phyloP scores from a whole-genome alignment of 495 filamentous ascomycete genomes.

The Penicillium malachiteum region DNA sequence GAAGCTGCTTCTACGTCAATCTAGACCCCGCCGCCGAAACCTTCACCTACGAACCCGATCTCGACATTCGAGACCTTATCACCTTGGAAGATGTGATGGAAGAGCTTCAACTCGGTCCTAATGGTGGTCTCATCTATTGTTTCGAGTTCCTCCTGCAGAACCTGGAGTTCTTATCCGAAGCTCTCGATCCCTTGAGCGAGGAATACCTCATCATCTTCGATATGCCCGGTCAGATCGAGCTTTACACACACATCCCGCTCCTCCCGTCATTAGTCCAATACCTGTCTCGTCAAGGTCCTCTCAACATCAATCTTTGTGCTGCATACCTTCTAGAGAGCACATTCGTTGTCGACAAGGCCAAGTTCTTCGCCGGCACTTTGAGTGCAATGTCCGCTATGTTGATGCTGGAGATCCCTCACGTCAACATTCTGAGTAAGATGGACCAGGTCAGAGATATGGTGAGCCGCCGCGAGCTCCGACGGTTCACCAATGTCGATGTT shows the following conservation, averaged over 20 bases:
- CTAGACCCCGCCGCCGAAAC: constrained; percentile 94
- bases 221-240: constrained; percentile 98
- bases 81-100: constrained; percentile 98
- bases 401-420: constrained; percentile 92
- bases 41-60: constrained; percentile 87
- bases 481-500: constrained; percentile 81
- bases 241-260: constrained; percentile 95
- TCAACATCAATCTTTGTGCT: constrained; percentile 91
- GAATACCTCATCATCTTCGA: constrained; percentile 97
- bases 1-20: constrained; percentile 95
- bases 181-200: constrained; percentile 82
- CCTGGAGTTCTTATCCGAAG: constrained; percentile 88
- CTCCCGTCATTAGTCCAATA: constrained; percentile 81
- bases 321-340: constrained; percentile 93
- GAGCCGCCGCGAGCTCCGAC: constrained; percentile 76
- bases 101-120: constrained; percentile 88
- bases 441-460: constrained; percentile 86
- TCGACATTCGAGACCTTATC: constrained; percentile 97
- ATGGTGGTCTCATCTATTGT: constrained; percentile 95
- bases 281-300: constrained; percentile 71
- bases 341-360: constrained; percentile 90
- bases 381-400: constrained; percentile 98
- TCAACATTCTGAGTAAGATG: constrained; percentile 97
- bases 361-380: constrained; percentile 94
- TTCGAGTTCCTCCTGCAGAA: constrained; percentile 95